Percentiles rank a stretch among this genome's conserved stretches.
These are phyloP conservation scores for Daldinia vernicosa DNA, from an alignment of 495 filamentous ascomycete species.

Conservation along the genomic window DNA sequence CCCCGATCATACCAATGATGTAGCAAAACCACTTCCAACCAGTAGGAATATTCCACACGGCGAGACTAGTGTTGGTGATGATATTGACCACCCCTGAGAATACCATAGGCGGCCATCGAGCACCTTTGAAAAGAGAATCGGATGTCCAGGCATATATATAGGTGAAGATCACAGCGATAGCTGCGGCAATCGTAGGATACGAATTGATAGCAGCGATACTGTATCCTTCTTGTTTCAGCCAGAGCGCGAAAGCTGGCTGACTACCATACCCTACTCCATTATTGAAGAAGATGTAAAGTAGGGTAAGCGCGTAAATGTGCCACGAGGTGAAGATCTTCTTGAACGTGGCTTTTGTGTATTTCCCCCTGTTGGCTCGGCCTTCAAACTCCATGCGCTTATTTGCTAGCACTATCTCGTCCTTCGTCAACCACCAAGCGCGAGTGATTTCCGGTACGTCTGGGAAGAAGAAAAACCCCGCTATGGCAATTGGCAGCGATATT, in stretches of 20 bases:
- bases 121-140: constrained; percentile 63
- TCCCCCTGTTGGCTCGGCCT: constrained; percentile 50
- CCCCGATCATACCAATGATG: constrained; percentile 55
- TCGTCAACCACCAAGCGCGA: constrained; percentile 59
- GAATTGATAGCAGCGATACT: constrained; percentile 52
- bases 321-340: constrained; percentile 54
- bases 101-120: constrained; percentile 62
- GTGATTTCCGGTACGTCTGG: constrained; percentile 70
- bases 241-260: constrained; percentile 49
- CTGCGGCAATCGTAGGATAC: constrained; percentile 57
- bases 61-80: constrained; percentile 51
- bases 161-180: constrained; percentile 55
- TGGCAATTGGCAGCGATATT: constrained; percentile 57
- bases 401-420: constrained; percentile 52
- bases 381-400: constrained; percentile 57
- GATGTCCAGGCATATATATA: constrained; percentile 54
- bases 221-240: constrained; percentile 51
- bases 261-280: constrained; percentile 44
- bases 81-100: constrained; percentile 54
- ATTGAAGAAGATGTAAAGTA: constrained; percentile 54
- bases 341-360: constrained; percentile 52
- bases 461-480: constrained; percentile 67
- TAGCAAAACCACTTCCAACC: constrained; percentile 59
- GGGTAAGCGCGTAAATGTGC: constrained; percentile 53
- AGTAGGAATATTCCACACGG: constrained; percentile 54